Evolutionary conservation across 2,329 filamentous ascomycete species (phyloP), one percentile per base, ranked within the genome.

Genomic region (Diaporthe citriasiana): DNA sequence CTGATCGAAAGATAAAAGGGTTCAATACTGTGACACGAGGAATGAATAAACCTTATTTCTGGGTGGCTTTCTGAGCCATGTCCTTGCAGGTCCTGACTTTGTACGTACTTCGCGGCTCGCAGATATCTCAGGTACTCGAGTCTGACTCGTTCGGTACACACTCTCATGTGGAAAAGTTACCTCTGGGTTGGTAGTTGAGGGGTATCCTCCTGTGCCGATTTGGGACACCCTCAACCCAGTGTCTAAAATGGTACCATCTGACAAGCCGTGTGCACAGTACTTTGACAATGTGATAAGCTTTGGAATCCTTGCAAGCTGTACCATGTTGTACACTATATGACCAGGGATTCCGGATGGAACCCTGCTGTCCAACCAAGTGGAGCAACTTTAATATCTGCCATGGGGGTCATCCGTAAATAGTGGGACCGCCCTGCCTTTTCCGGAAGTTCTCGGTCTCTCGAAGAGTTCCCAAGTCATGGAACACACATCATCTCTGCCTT

Each of bases 311-410:
- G 47, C 10, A 40, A 27, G 63, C 22, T 25, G 13, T 40, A 22
- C 13, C 2, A 2, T 17, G 8, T 47, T 25, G n/a, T n/a, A n/a
- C n/a, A n/a, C n/a, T n/a, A n/a, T n/a, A 51, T 68, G 47, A 15
- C n/a, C 30, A 51, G 13, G 63, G 27, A 8, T 8, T 4, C 8
- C 9, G 19, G n/a, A 40, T 68, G 63, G 63, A 53, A 27, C 63
- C 47, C n/a, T 53, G 25, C 7, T 30, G 45, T 27, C 15, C 12
- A 35, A 53, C 63, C 45, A 53, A 53, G 63, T 68, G 63, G 63
- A 27, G 47, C n/a, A 68, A 68, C 45, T 47, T 27, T 66, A 66
- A 51, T 63, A n/a, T 38, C 27, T 66, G n/a, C 45, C 45, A 27
- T n/a, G 33, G 27, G 33, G 27, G 35, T 19, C 30, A 4, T 27